A percentile compares a stretch with the other conserved stretches of the same genome.
phyloP scores from a whole-genome alignment of 2,329 filamentous ascomycete genomes.

The Aspergillus sp. region DNA sequence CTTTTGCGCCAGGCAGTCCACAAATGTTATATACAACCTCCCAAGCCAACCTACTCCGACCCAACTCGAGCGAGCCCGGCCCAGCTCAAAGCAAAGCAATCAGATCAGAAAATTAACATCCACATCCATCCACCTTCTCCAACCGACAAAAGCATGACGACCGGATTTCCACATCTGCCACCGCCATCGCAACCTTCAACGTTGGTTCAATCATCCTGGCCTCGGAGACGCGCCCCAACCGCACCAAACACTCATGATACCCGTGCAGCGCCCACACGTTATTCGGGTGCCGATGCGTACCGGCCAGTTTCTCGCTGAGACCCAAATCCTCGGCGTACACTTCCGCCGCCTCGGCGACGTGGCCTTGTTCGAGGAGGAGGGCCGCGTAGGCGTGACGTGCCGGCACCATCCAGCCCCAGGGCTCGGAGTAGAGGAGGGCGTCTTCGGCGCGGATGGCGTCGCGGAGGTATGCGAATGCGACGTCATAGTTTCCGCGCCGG shows the following conservation, averaged over 20 bases:
- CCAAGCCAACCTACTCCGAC: too few species aligned
- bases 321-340: conserved; percentile 59
- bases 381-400: conserved; percentile 68
- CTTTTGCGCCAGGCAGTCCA: too few species aligned
- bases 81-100: neutral
- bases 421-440: conserved; percentile 65
- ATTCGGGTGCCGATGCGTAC: conserved; percentile 55
- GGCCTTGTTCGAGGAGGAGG: conserved; percentile 63
- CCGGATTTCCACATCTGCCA: conserved; percentile 58
- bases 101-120: neutral
- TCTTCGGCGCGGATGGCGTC: conserved; percentile 61
- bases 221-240: conserved; percentile 49
- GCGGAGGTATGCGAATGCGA: conserved; percentile 58
- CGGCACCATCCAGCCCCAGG: conserved; percentile 75
- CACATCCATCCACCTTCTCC: neutral
- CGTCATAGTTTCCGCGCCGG: conserved; percentile 56
- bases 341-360: conserved; percentile 51
- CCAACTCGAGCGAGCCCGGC: too few species aligned
- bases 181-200: conserved; percentile 50
- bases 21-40: too few species aligned
- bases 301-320: neutral
- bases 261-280: conserved; percentile 75
- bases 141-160: conserved; percentile 57
- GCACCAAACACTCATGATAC: conserved; percentile 64
- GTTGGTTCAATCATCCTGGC: conserved; percentile 46